A percentile compares a stretch with the other conserved stretches of the same genome.
These are phyloP conservation scores for Xerocomus potaroensis DNA, from an alignment of 768 basidiomycete genomes.

Conservation along the genomic window DNA sequence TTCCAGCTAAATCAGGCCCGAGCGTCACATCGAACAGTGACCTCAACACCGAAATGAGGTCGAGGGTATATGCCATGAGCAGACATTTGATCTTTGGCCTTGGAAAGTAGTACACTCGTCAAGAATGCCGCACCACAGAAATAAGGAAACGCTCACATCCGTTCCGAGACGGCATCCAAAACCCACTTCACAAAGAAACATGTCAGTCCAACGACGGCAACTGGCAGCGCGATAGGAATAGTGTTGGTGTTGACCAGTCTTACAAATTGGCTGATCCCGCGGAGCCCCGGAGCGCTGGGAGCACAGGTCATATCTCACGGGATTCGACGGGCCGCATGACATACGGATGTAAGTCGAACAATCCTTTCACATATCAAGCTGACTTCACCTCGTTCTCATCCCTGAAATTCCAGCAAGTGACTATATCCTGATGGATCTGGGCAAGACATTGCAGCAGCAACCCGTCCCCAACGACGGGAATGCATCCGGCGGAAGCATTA, in stretches of 20 bases:
- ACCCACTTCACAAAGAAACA: conserved; percentile 7
- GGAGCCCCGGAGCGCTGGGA: not conserved
- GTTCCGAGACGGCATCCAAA: not conserved
- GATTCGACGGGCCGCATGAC: not conserved
- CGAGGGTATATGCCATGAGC: conserved; percentile 3
- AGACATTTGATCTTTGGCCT: conserved; percentile 3
- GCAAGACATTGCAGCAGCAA: conserved; percentile 3
- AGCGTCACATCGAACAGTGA: conserved; percentile 4
- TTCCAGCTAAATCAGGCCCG: conserved; percentile 5
- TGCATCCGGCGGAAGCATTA: not conserved
- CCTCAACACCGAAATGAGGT: conserved; percentile 2
- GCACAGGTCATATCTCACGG: not conserved
- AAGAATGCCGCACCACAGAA: not conserved
- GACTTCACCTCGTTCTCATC: not conserved
- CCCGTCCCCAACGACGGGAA: not conserved
- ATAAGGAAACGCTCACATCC: not conserved
- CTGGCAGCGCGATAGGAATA: conserved; percentile 1
- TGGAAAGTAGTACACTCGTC: not conserved
- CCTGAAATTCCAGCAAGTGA: conserved; percentile 9
- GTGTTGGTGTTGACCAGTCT: not conserved
- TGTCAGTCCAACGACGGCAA: conserved; percentile 3
- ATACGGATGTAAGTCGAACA: too few species aligned
- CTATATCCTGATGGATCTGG: conserved; percentile 4
- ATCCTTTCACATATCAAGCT: not conserved
- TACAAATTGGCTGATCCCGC: conserved; percentile 1